These are phyloP conservation scores for Annulohypoxylon maeteangense DNA, from an alignment of 495 filamentous ascomycete species.

Conservation along the genomic window DNA sequence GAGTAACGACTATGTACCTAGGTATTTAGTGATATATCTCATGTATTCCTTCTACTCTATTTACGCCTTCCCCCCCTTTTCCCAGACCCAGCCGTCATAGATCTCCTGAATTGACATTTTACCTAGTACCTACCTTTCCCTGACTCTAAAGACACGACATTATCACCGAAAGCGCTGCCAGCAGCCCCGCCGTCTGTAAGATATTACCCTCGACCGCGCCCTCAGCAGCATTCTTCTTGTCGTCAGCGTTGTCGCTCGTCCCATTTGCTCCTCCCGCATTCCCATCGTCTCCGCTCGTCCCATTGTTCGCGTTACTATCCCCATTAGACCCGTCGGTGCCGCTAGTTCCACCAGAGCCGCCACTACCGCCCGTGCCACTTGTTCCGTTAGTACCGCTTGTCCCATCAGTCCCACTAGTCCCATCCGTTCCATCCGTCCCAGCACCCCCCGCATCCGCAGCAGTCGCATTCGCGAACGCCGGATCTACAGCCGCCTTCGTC, in stretches of 20 bases:
- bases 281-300: not conserved
- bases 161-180: not conserved
- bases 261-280: not conserved
- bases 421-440: not conserved
- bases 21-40: not conserved
- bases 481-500: constrained; percentile 12
- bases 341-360: no score
- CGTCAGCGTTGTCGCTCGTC: not conserved
- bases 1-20: not conserved
- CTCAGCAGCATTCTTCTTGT: constrained; percentile 10
- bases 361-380: no score
- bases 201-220: not conserved
- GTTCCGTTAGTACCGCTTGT: not conserved
- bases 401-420: not conserved
- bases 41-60: no score
- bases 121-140: no score
- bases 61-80: not conserved
- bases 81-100: not conserved
- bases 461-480: constrained; percentile 6
- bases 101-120: not conserved
- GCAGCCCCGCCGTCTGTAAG: not conserved
- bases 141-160: constrained; percentile 11
- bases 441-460: not conserved
- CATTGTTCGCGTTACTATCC: not conserved
- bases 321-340: no score